Evolutionary conservation across 441 rosid genomes (phyloP).

Genomic region (Adansonia gregorii): DNA sequence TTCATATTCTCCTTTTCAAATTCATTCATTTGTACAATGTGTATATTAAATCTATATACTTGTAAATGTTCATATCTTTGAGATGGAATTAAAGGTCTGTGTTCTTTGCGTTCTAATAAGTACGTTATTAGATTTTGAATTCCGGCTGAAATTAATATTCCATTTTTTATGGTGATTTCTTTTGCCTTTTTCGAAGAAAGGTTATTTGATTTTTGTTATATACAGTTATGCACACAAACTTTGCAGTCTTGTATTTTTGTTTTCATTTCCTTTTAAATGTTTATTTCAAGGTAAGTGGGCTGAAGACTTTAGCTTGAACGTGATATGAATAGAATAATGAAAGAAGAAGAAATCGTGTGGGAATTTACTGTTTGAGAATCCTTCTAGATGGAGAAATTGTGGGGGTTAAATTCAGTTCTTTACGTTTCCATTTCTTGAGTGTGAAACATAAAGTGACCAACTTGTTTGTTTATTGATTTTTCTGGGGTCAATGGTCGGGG

Average conservation of each 20-base stretch:
- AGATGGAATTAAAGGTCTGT: not conserved
- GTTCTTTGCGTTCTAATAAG: not conserved
- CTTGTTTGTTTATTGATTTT: slow-evolving; percentile 33
- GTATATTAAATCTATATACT: not conserved
- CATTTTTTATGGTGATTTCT: not conserved
- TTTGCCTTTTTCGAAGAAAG: not conserved
- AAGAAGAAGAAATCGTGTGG: slow-evolving; percentile 13
- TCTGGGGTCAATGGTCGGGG: slow-evolving; percentile 33
- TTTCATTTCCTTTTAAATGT: slow-evolving; percentile 2
- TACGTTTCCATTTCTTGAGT: slow-evolving; percentile 20
- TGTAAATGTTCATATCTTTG: not conserved
- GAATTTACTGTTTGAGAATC: slow-evolving; percentile 4
- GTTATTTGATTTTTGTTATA: slow-evolving; percentile 1
- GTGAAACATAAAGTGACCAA: slow-evolving; percentile 25
- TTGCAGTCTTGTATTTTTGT: slow-evolving; percentile 9
- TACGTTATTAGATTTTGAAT: not conserved
- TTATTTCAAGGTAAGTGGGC: slow-evolving; percentile 3
- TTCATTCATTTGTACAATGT: not conserved
- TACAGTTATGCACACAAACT: not conserved
- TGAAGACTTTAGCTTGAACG: slow-evolving; percentile 14
- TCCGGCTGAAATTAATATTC: not conserved
- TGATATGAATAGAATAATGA: not conserved
- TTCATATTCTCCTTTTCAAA: not conserved
- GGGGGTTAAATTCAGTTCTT: slow-evolving; percentile 11
- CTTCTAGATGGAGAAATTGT: slow-evolving; percentile 1